phyloP scores from a whole-genome alignment of 148 eudicot species.

The Cornus controversa region DNA sequence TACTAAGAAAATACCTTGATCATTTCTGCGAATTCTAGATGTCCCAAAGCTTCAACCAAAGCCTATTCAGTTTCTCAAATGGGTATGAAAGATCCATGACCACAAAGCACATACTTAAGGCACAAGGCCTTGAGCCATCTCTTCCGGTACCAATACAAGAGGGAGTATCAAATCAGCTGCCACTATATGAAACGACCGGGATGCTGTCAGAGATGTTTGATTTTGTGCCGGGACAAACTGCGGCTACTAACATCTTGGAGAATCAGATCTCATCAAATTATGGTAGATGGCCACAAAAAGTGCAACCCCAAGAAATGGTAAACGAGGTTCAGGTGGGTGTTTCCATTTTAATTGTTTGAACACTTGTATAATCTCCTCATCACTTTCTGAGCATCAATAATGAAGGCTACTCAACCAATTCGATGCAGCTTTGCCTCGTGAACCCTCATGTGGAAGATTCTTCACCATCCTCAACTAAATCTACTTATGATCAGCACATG shows the following conservation, averaged over 20 bases:
- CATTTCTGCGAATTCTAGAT: neutral
- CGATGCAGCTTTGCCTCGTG: slow-evolving; percentile 14
- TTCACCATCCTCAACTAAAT: neutral
- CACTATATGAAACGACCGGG: slow-evolving; percentile 12
- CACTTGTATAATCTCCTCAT: neutral
- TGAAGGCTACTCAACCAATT: neutral
- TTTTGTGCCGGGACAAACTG: slow-evolving; percentile 1
- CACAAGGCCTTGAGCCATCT: slow-evolving; percentile 20
- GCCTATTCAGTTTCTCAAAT: slow-evolving; percentile 15
- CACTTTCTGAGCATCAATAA: slow-evolving; percentile 4
- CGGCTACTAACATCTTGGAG: neutral
- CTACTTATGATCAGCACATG: neutral
- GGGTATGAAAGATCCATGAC: slow-evolving; percentile 25
- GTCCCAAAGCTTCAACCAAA: slow-evolving; percentile 23
- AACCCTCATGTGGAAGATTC: slow-evolving; percentile 6
- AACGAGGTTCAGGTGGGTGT: slow-evolving; percentile 6
- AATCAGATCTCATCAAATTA: slow-evolving; percentile 26
- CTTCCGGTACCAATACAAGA: neutral
- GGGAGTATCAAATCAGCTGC: slow-evolving; percentile 8
- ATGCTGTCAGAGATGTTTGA: slow-evolving; percentile 31
- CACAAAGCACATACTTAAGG: slow-evolving; percentile 17
- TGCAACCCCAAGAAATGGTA: slow-evolving; percentile 10
- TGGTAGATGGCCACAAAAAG: slow-evolving; percentile 22
- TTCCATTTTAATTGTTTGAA: slow-evolving; percentile 3
- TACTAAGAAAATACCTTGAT: too few species aligned